These are phyloP conservation scores for Pichia ethanolica DNA, from an alignment of 805 yeast genomes.

Conservation along the genomic window DNA sequence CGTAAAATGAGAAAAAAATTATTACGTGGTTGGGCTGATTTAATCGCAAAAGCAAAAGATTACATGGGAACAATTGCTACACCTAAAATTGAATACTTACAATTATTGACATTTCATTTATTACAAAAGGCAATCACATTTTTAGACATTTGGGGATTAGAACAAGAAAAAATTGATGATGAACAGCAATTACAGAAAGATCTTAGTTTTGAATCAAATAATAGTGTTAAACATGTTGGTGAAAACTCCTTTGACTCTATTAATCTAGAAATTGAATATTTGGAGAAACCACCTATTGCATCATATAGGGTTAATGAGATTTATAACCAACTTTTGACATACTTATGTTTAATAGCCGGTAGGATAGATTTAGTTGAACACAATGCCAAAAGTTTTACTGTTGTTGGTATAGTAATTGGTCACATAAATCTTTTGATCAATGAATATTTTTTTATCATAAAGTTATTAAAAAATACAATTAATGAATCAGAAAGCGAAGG, in stretches of 20 bases:
- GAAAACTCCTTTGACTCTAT: slow-evolving; percentile 4
- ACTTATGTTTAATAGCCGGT: slow-evolving; percentile 65
- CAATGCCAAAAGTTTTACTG: slow-evolving; percentile 61
- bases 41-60: slow-evolving; percentile 70
- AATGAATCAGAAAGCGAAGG: slow-evolving; percentile 5
- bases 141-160: slow-evolving; percentile 65
- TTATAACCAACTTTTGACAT: slow-evolving; percentile 49
- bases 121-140: slow-evolving; percentile 57
- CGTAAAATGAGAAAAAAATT: slow-evolving; percentile 59
- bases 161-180: slow-evolving; percentile 38
- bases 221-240: neutral
- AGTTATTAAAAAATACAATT: slow-evolving; percentile 11
- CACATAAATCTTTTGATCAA: slow-evolving; percentile 59
- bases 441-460: slow-evolving; percentile 38
- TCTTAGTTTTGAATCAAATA: slow-evolving; percentile 12
- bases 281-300: slow-evolving; percentile 53
- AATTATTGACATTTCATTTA: slow-evolving; percentile 59
- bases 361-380: slow-evolving; percentile 71
- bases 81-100: slow-evolving; percentile 53
- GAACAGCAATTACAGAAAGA: slow-evolving; percentile 1
- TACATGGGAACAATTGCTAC: slow-evolving; percentile 56
- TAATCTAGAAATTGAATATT: slow-evolving; percentile 33
- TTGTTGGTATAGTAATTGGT: slow-evolving; percentile 57
- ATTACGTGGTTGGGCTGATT: slow-evolving; percentile 73
- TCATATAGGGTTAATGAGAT: slow-evolving; percentile 58